Percentiles rank a stretch among this genome's conserved stretches.
phyloP scores from a whole-genome alignment of 176 grass and related monocot genomes.

The Phragmites australis region DNA sequence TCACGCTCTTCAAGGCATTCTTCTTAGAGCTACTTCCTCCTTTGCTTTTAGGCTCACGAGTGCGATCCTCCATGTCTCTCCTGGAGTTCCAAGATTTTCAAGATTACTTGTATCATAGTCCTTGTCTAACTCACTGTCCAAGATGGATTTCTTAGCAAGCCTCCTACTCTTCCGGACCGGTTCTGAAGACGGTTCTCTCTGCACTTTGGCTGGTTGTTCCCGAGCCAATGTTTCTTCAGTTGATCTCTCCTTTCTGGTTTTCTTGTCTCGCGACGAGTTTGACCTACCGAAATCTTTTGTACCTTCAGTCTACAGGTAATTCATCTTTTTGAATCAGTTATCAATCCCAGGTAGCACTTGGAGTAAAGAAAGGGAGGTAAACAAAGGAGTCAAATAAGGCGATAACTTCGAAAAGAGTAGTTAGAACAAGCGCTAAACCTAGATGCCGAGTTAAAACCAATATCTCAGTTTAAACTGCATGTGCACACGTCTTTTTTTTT shows the following conservation, averaged over 20 bases:
- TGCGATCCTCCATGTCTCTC: slow-evolving; percentile 25
- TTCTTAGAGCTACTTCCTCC: slow-evolving; percentile 48
- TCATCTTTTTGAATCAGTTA: slow-evolving; percentile 28
- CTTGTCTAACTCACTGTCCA: slow-evolving; percentile 54
- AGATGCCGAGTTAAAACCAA: background rate
- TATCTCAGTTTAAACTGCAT: slow-evolving; percentile 32
- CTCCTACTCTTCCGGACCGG: slow-evolving; percentile 80
- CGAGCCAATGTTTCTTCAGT: slow-evolving; percentile 37
- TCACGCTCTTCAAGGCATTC: slow-evolving; percentile 46
- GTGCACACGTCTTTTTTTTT: background rate
- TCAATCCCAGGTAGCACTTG: background rate
- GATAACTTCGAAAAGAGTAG: slow-evolving; percentile 17
- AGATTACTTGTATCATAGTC: slow-evolving; percentile 42
- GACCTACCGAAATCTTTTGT: slow-evolving; percentile 41
- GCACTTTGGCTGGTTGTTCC: slow-evolving; percentile 44
- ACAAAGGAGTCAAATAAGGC: background rate
- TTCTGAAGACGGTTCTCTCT: slow-evolving; percentile 43
- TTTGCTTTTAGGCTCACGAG: slow-evolving; percentile 36
- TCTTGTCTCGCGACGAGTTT: slow-evolving; percentile 45
- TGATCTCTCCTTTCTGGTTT: slow-evolving; percentile 36
- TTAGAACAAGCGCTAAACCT: background rate
- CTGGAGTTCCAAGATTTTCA: slow-evolving; percentile 43
- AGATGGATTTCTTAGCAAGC: slow-evolving; percentile 54
- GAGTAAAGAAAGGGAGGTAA: background rate
- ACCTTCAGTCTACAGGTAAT: slow-evolving; percentile 41